These are phyloP conservation scores for Coprinopsis strossmayeri DNA, from an alignment of 768 basidiomycete species.

Conservation along the genomic window DNA sequence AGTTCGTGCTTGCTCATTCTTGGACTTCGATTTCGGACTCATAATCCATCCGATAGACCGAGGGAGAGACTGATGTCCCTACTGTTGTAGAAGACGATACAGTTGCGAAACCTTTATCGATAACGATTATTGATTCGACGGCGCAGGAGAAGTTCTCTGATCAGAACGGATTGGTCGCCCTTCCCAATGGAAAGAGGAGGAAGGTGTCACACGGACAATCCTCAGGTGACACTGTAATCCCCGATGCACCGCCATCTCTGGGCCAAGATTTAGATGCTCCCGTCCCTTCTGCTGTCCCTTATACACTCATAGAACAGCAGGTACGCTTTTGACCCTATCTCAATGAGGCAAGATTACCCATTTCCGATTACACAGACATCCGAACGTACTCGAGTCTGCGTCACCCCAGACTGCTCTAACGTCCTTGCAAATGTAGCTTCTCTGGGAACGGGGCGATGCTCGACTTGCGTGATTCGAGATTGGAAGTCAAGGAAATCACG, in stretches of 20 bases:
- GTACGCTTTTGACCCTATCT: not conserved
- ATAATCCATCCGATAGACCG: too few species aligned
- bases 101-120: not conserved
- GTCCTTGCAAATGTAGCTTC: not conserved
- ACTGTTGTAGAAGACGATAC: not conserved
- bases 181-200: constrained; percentile 2
- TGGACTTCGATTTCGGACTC: too few species aligned
- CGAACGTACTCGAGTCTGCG: not conserved
- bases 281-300: too few species aligned
- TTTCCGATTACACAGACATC: not conserved
- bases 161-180: not conserved
- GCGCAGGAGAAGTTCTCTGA: not conserved
- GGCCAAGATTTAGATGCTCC: too few species aligned
- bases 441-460: constrained; percentile 1
- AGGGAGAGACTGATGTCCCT: too few species aligned
- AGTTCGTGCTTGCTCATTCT: too few species aligned
- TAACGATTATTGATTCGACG: not conserved
- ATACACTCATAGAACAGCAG: too few species aligned
- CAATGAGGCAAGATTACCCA: not conserved
- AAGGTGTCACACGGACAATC: constrained; percentile 4
- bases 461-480: constrained; percentile 4
- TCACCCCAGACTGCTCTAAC: constrained; percentile 1
- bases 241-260: too few species aligned
- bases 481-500: constrained; percentile 7
- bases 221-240: too few species aligned